Conservation (phyloP, 148 eudicot genomes). For the Cornus controversa region DNA sequence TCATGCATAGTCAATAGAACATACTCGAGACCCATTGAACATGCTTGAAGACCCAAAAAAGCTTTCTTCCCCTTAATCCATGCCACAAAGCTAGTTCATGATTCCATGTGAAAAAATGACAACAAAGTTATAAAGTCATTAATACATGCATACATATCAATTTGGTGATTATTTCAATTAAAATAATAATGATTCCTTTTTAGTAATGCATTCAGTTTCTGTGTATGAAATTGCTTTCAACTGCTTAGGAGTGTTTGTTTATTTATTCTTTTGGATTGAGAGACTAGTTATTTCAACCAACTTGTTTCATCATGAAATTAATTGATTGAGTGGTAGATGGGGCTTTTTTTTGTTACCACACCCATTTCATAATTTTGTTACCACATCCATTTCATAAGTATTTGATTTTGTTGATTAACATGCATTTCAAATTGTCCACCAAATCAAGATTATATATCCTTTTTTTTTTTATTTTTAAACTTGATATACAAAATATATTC, state of each 20-base stretch:
- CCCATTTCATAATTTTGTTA: too few relatives aligned
- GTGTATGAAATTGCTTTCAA: not conserved
- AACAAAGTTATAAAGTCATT: too few relatives aligned
- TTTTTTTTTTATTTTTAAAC: too few relatives aligned
- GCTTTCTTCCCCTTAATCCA: constrained; percentile 4
- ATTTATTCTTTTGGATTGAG: too few relatives aligned
- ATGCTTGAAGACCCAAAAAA: not conserved
- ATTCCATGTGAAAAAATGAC: not conserved
- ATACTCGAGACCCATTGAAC: not conserved
- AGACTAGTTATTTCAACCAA: too few relatives aligned
- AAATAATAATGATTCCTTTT: not conserved
- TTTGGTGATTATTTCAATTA: not conserved
- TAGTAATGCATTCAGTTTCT: not conserved
- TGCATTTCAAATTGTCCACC: too few relatives aligned
- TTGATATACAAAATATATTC: too few relatives aligned
- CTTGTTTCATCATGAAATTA: not conserved
- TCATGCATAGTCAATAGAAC: not conserved
- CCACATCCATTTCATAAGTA: too few relatives aligned
- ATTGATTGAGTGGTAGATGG: not conserved
- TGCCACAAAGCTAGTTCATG: constrained; percentile 12
- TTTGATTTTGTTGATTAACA: too few relatives aligned
- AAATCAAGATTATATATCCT: too few relatives aligned
- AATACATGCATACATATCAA: too few relatives aligned
- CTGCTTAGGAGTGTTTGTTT: not conserved
- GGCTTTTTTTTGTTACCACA: not conserved